Conservation (phyloP, 2,329 filamentous ascomycete species). For the Camillea tinctor region DNA sequence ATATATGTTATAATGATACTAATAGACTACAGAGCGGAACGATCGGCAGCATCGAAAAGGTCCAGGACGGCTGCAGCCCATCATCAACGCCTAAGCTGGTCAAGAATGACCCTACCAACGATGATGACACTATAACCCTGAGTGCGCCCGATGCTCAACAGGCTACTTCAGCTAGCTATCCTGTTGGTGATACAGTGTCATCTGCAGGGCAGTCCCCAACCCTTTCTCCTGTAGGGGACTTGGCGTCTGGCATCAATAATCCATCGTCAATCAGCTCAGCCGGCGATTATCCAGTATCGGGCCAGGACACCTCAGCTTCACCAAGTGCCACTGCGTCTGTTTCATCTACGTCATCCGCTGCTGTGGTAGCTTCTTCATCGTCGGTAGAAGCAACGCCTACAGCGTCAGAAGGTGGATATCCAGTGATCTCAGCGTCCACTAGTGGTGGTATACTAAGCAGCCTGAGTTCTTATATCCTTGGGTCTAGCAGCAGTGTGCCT, state of each 20-base stretch:
- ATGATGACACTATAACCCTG: not conserved
- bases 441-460: conserved; percentile 28
- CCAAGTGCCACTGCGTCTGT: not conserved
- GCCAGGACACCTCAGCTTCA: no score
- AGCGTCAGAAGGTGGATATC: conserved; percentile 9
- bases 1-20: conserved; percentile 7
- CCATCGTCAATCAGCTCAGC: not conserved
- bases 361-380: not conserved
- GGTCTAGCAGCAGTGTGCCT: conserved; percentile 14
- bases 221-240: no score
- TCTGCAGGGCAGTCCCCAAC: no score
- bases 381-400: not conserved
- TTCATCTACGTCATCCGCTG: not conserved
- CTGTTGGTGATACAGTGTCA: no score
- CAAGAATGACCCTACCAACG: conserved; percentile 12
- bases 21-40: conserved; percentile 24
- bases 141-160: not conserved
- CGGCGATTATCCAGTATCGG: not conserved
- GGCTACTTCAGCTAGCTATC: not conserved
- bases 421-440: conserved; percentile 16
- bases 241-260: no score
- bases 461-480: conserved; percentile 29
- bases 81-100: conserved; percentile 9
- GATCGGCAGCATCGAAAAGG: conserved; percentile 25
- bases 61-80: conserved; percentile 22